phyloP scores from a whole-genome alignment of 2,329 filamentous ascomycete species.

The Phialophora verrucosa region DNA sequence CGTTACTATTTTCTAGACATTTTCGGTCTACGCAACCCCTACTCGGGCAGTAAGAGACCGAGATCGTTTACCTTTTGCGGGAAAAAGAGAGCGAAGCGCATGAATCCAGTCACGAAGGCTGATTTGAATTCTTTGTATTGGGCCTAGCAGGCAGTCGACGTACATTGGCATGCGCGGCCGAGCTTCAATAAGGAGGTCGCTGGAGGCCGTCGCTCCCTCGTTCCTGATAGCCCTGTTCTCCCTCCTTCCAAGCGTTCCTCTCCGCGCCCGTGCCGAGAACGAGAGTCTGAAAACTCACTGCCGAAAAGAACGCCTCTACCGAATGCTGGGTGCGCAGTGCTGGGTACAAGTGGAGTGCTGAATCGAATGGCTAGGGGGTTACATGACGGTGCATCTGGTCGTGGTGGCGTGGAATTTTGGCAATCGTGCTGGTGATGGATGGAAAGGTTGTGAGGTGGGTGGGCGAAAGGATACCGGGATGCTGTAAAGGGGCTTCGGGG shows the following conservation, averaged over 20 bases:
- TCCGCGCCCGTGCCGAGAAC: slow-evolving; percentile 19
- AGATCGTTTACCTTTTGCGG: slow-evolving; percentile 20
- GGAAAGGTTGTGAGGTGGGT: slow-evolving; percentile 42
- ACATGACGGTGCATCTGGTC: slow-evolving; percentile 40
- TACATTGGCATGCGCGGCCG: slow-evolving; percentile 28
- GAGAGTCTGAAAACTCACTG: slow-evolving; percentile 14
- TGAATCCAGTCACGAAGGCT: slow-evolving; percentile 9
- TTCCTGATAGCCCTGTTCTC: slow-evolving; percentile 16
- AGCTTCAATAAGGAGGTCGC: slow-evolving; percentile 24
- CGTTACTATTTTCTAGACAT: slow-evolving; percentile 1
- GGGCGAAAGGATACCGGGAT: slow-evolving; percentile 13
- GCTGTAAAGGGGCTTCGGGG: slow-evolving; percentile 31
- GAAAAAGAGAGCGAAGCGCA: slow-evolving; percentile 27
- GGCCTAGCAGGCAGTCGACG: slow-evolving; percentile 32
- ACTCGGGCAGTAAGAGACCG: slow-evolving; percentile 15
- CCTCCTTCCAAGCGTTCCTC: slow-evolving; percentile 15
- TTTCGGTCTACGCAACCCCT: slow-evolving; percentile 7
- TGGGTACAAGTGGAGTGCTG: slow-evolving; percentile 30
- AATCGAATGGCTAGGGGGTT: slow-evolving; percentile 36
- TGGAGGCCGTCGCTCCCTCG: slow-evolving; percentile 26
- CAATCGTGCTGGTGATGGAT: slow-evolving; percentile 42
- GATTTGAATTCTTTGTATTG: slow-evolving; percentile 29
- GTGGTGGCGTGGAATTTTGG: slow-evolving; percentile 44
- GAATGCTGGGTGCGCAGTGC: slow-evolving; percentile 30
- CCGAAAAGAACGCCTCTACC: slow-evolving; percentile 35